These are phyloP conservation scores for Thalassiosira delicatula DNA, from an alignment of 352 stramenopile genomes.

Conservation along the genomic window DNA sequence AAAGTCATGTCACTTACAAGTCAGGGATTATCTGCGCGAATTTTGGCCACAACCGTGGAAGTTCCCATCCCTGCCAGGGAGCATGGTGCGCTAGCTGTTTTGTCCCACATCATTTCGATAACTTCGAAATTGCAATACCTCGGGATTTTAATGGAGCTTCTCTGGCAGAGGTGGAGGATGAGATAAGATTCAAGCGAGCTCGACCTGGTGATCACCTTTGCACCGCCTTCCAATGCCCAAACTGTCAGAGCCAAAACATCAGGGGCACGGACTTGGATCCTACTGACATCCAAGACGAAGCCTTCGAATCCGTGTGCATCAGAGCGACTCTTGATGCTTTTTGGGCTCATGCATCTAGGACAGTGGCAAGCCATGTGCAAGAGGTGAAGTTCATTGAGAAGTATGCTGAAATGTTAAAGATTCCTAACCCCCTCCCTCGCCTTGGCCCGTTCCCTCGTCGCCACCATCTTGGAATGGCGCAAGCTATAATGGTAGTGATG, in stretches of 20 bases:
- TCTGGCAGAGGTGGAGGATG: conserved; percentile 13
- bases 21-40: conserved; percentile 15
- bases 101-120: background rate
- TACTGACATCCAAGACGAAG: background rate
- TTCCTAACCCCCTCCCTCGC: background rate
- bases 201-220: conserved; percentile 27
- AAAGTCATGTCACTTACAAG: conserved; percentile 1
- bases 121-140: background rate
- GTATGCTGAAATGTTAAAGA: background rate
- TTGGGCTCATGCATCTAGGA: conserved; percentile 17
- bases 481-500: conserved; percentile 32
- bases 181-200: conserved; percentile 11
- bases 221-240: conserved; percentile 26
- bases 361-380: conserved; percentile 14
- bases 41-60: background rate
- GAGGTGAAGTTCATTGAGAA: conserved; percentile 3
- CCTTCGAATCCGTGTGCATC: conserved; percentile 10
- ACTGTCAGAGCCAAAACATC: conserved; percentile 49
- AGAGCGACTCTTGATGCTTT: conserved; percentile 41
- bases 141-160: background rate
- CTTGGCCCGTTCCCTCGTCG: conserved; percentile 19
- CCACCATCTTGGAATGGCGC: conserved; percentile 16
- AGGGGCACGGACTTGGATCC: background rate
- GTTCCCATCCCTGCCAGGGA: background rate
- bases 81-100: background rate